Percentiles rank a stretch among this genome's conserved stretches.
Evolutionary conservation across 352 stramenopile species (phyloP).

Genomic region (Globisporangium solare): DNA sequence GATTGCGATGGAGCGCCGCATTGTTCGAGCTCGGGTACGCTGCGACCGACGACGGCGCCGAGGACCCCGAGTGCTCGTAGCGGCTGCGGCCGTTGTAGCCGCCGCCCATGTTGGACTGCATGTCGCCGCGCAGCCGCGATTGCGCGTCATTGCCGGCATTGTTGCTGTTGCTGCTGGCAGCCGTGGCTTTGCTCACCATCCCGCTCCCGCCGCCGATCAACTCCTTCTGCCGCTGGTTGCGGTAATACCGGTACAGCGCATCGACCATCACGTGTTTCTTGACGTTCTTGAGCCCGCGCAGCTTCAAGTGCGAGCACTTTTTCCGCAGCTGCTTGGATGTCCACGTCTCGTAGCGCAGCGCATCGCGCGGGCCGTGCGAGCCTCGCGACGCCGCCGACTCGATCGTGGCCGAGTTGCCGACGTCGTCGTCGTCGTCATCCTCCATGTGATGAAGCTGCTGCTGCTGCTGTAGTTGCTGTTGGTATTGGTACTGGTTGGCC

Average conservation of each 20-base stretch:
- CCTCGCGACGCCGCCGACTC: conserved; percentile 17
- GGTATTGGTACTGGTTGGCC: neutral
- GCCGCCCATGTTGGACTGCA: neutral
- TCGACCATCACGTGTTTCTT: conserved; percentile 87
- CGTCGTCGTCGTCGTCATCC: conserved; percentile 13
- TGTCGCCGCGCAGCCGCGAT: neutral
- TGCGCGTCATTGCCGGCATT: too few relatives aligned
- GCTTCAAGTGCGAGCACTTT: conserved; percentile 77
- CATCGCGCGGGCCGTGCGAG: conserved; percentile 52
- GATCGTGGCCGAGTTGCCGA: neutral
- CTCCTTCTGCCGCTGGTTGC: conserved; percentile 54
- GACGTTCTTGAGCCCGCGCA: conserved; percentile 77
- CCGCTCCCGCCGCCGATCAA: conserved; percentile 7
- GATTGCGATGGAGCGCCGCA: conserved; percentile 5
- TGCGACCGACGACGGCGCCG: conserved; percentile 5
- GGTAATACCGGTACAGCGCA: conserved; percentile 73
- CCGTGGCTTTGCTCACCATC: conserved; percentile 4
- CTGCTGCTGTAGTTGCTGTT: conserved; percentile 18
- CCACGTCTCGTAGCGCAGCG: conserved; percentile 72
- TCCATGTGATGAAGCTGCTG: conserved; percentile 15
- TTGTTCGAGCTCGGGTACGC: conserved; percentile 11
- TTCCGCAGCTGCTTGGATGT: conserved; percentile 79
- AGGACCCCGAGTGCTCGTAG: conserved; percentile 5
- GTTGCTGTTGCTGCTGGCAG: conserved; percentile 14
- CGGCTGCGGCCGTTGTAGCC: conserved; percentile 4